Evolutionary conservation across 1,284 basidiomycete genomes (phyloP).

Genomic region (Abortiporus biennis): DNA sequence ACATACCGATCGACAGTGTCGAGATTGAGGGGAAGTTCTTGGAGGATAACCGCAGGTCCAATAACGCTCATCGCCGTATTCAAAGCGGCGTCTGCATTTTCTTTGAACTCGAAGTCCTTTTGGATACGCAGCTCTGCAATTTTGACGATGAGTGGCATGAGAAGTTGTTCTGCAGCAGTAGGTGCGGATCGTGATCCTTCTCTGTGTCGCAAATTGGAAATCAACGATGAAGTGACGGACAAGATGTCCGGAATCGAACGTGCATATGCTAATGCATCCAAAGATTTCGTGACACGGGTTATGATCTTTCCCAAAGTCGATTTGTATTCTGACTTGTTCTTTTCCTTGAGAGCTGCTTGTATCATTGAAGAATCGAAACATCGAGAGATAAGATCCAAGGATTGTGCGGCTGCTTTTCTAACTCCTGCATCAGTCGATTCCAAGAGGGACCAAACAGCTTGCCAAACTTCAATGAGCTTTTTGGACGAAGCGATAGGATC

Average conservation of each 20-base stretch:
- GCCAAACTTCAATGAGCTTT: slow-evolving; percentile 70
- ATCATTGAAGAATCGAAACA: slow-evolving; percentile 69
- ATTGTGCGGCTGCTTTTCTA: slow-evolving; percentile 58
- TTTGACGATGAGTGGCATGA: slow-evolving; percentile 69
- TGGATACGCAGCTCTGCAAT: slow-evolving; percentile 74
- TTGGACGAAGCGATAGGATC: slow-evolving; percentile 42
- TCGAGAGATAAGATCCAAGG: slow-evolving; percentile 57
- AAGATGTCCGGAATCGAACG: slow-evolving; percentile 71
- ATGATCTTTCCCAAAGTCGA: slow-evolving; percentile 60
- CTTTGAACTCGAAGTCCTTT: slow-evolving; percentile 88
- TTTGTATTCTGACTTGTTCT: slow-evolving; percentile 37
- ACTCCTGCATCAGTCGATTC: slow-evolving; percentile 52
- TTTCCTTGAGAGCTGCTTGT: slow-evolving; percentile 41
- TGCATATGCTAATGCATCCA: slow-evolving; percentile 66
- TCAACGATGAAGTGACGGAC: slow-evolving; percentile 51
- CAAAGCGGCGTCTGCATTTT: slow-evolving; percentile 79
- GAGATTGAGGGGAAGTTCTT: slow-evolving; percentile 80
- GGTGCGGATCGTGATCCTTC: slow-evolving; percentile 30
- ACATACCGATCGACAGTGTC: slow-evolving; percentile 74
- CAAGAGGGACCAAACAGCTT: slow-evolving; percentile 68
- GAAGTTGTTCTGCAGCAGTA: slow-evolving; percentile 68
- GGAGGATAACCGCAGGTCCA: slow-evolving; percentile 79
- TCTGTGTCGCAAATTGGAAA: slow-evolving; percentile 37
- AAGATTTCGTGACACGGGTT: slow-evolving; percentile 52
- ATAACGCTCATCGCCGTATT: slow-evolving; percentile 81